Evolutionary conservation across 345 rosid species (phyloP), one percentile per base, ranked within the genome.

Genomic region (Syzygium aqueum): DNA sequence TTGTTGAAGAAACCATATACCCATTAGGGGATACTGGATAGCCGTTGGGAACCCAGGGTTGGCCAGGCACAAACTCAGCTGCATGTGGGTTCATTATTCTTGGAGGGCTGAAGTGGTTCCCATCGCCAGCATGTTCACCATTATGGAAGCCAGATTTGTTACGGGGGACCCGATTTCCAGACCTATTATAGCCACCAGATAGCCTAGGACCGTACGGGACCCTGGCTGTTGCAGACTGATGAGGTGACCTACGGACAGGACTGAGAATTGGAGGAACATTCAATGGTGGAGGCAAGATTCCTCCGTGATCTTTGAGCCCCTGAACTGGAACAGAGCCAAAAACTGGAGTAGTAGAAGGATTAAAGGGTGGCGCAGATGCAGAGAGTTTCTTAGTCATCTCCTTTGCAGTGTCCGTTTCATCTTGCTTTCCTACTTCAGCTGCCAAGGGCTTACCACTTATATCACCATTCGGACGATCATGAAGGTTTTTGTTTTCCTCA

Each of bases 1-100:
- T 93, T 40, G 97, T 86, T 11, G 95, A 90, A 78, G 92, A 89
- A 87, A 94, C 77, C 57, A 53, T 22, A 87, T 86, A 93, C 67
- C 97, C 96, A 88, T 93, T 94, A 84, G 95, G 96, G 67, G 97
- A 92, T 86, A 94, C 90, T 27, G 94, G 93, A 91, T 94, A 95
- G 86, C 97, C 97, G 89, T 94, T 94, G 43, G 96, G 90, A 87
- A 95, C 90, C 99, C 99, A 97, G 85, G 99, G 96, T 89, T 94
- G 98, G 87, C 96, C 90, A 33, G 98, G 99, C 54, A 96, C 91
- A 87, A 95, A 97, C 92, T 95, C 99, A 85, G 96, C 98, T 3
- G 99, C 99, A 90, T 97, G 99, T n/a, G 99, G 99, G 89, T 96
- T 97, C 99, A 97, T 96, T 88, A 97, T 92, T 90, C 93, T 92